Evolutionary conservation across 805 yeast species (phyloP).

Genomic region (Yarrowia sp.): DNA sequence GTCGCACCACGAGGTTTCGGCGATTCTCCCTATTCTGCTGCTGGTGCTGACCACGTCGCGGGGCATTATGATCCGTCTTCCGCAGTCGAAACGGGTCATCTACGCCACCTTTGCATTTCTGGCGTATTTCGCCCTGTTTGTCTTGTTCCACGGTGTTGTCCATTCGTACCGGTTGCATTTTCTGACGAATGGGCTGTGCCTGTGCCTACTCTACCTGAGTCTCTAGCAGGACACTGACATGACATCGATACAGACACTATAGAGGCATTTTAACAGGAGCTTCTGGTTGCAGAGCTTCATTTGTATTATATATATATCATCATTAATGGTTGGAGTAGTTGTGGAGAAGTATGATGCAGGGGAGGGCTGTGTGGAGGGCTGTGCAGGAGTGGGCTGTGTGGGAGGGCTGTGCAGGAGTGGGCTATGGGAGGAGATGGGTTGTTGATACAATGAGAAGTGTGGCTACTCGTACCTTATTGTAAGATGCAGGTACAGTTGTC

Average conservation of each 20-base stretch:
- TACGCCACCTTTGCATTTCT: conserved; percentile 43
- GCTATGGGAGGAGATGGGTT: too few species aligned
- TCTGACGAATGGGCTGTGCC: conserved; percentile 54
- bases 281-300: neutral
- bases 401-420: too few species aligned
- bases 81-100: conserved; percentile 25
- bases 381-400: too few species aligned
- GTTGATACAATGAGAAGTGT: too few species aligned
- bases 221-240: neutral
- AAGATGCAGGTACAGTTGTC: too few species aligned
- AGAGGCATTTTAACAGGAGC: neutral
- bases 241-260: too few species aligned
- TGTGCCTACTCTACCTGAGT: conserved; percentile 28
- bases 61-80: conserved; percentile 46
- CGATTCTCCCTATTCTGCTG: conserved; percentile 70
- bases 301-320: neutral
- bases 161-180: conserved; percentile 85
- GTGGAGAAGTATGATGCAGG: too few species aligned
- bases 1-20: conserved; percentile 78
- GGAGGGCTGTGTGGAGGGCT: too few species aligned
- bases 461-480: too few species aligned
- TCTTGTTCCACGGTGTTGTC: conserved; percentile 69
- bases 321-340: too few species aligned
- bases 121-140: conserved; percentile 55
- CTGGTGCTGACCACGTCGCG: conserved; percentile 53